Evolutionary conservation across 2,329 filamentous ascomycete species (phyloP), one percentile per base, ranked within the genome.

Genomic region (Paraphoma sp.): DNA sequence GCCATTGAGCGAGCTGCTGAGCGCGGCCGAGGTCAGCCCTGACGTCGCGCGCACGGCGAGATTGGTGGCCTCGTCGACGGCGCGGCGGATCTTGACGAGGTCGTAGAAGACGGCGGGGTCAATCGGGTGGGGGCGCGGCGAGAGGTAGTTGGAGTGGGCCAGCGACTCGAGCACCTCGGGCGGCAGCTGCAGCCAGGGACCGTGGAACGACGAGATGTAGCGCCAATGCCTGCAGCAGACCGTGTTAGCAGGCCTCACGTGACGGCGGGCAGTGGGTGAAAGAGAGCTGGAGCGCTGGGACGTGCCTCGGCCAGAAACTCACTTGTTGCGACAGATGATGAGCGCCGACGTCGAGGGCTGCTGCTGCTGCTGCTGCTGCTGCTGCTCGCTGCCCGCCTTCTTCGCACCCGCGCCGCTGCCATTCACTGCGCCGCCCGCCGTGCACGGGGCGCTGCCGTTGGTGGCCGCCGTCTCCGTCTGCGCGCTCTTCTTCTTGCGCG

Each of bases 41-140:
- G 87, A 92, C 41, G 89, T 88, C 47, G 92, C 91, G 57, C 90
- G 87, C 59, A 93, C 90, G 50, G 90, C 87, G 45, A 94, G 84
- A 64, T 88, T 87, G 6, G 90, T 90, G 17, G 92, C 91, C 71
- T 93, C 90, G 63, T 95, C 92, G 51, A 95, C 89, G 33, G 90
- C 85, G 47, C 87, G 85, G 59, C 91, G 86, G 72, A 96, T 92
- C 80, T 93, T 94, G 75, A 93, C 84, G 45, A 95, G 80, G 76
- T 96, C 92, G 78, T 90, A 95, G 79, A 95, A 90, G 60, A 92
- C 86, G 59, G 89, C 89, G 10, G 90, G 89, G 74, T 95, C 90
- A 71, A 95, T 87, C 46, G 91, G 88, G 55, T 86, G 89, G 9
- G 92, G 92, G 29, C 88, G 86, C 14, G 89, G 89, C 63, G 89